These are phyloP conservation scores for Ophiosphaerella herpotricha DNA, from an alignment of 2,329 filamentous ascomycete species.

Conservation along the genomic window DNA sequence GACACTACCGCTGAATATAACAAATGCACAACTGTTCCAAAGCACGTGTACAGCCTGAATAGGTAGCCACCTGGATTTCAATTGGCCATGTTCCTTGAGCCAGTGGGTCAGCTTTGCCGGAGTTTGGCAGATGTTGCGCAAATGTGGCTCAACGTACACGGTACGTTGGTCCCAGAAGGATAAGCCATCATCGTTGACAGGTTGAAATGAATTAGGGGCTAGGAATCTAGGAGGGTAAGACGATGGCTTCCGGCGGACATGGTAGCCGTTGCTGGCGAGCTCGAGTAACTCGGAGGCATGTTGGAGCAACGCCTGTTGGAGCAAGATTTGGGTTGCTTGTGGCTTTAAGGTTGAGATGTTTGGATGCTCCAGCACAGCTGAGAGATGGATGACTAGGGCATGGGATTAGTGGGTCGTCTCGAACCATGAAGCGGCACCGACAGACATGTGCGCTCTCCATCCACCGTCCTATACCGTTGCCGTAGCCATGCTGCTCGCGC, in stretches of 20 bases:
- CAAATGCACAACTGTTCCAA: slow-evolving; percentile 41
- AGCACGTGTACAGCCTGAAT: slow-evolving; percentile 40
- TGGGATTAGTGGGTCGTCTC: background rate
- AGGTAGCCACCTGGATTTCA: slow-evolving; percentile 40
- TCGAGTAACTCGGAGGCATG: slow-evolving; percentile 26
- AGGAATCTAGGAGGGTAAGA: slow-evolving; percentile 38
- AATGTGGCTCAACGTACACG: slow-evolving; percentile 45
- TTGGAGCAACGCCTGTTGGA: slow-evolving; percentile 33
- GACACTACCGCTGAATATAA: slow-evolving; percentile 40
- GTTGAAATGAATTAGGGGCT: slow-evolving; percentile 27
- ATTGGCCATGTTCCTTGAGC: slow-evolving; percentile 33
- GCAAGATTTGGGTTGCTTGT: slow-evolving; percentile 31
- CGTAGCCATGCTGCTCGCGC: slow-evolving; percentile 31
- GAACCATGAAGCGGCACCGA: background rate
- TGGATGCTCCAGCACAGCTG: slow-evolving; percentile 35
- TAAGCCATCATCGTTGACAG: slow-evolving; percentile 35
- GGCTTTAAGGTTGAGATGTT: slow-evolving; percentile 40
- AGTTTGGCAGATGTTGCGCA: slow-evolving; percentile 34
- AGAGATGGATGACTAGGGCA: slow-evolving; percentile 37
- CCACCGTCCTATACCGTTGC: slow-evolving; percentile 26
- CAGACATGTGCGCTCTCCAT: slow-evolving; percentile 33
- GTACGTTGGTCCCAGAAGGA: slow-evolving; percentile 44
- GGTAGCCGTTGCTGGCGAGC: slow-evolving; percentile 30
- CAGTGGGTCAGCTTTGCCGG: slow-evolving; percentile 38
- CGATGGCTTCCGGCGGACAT: slow-evolving; percentile 35